Evolutionary conservation across 768 basidiomycete species (phyloP).

Genomic region (Amanita pseudoporphyria): DNA sequence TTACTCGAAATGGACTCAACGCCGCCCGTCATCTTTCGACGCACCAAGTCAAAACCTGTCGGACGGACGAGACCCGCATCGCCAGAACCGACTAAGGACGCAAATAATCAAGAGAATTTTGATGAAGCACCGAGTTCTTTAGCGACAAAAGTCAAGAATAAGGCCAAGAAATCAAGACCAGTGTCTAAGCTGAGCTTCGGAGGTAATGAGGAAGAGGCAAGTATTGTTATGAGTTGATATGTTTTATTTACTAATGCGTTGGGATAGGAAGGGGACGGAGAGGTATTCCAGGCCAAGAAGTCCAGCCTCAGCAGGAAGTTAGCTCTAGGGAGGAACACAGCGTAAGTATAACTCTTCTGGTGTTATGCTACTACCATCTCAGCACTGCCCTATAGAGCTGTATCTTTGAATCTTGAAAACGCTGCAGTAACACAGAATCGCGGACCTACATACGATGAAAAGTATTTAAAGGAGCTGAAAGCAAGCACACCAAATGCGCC

Average conservation of each 20-base stretch:
- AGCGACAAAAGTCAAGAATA: conserved; percentile 62
- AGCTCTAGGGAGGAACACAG: conserved; percentile 43
- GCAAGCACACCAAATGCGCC: conserved; percentile 60
- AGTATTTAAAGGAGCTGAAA: conserved; percentile 69
- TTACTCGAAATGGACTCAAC: conserved; percentile 28
- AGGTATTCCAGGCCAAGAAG: conserved; percentile 74
- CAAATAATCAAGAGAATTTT: conserved; percentile 19
- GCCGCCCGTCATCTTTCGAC: conserved; percentile 40
- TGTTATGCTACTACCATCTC: conserved; percentile 2
- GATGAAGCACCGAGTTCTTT: conserved; percentile 51
- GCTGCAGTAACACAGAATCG: conserved; percentile 42
- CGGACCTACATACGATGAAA: conserved; percentile 60
- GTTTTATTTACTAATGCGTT: conserved; percentile 18
- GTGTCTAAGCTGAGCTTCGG: conserved; percentile 76
- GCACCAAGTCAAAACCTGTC: conserved; percentile 33
- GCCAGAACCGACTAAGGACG: conserved; percentile 23
- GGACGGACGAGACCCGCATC: conserved; percentile 31
- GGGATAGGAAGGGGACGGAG: conserved; percentile 44
- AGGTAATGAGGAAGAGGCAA: conserved; percentile 52
- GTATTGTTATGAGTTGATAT: conserved; percentile 14
- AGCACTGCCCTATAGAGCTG: neutral
- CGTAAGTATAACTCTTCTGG: conserved; percentile 24
- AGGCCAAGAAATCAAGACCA: conserved; percentile 53
- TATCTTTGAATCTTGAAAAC: conserved; percentile 44
- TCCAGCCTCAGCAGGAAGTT: conserved; percentile 65